Base-by-base conservation (phyloP, 345 rosid species). In the Sonneratia caseolaris region DNA sequence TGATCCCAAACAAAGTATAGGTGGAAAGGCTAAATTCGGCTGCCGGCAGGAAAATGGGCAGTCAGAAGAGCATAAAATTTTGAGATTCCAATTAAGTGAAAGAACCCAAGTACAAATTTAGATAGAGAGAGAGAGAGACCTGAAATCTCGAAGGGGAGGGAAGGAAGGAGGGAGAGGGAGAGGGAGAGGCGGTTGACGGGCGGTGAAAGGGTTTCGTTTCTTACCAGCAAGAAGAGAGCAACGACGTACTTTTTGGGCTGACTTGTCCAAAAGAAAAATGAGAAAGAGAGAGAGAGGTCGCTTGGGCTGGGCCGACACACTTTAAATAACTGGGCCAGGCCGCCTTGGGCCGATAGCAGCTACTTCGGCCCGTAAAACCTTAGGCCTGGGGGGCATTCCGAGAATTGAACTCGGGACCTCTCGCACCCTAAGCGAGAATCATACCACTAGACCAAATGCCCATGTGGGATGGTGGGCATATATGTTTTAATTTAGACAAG, bases 381-480 rank as follows among this genome's bases (percentile, higher is more conserved):
- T 0, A 7, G 0, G 0, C 51, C 0, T 47, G 13, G 15, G 18
- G 70, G 76, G 87, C 91, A 82, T 86, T 87, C 88, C 80, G 86
- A 88, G 94, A 89, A 89, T 89, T 80, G 79, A 87, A 89, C 92
- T 91, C 82, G 78, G 86, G 92, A 91, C 92, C 91, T 86, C 92
- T 93, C 84, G 88, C 96, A 89, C 91, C 92, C 92, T 84, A 87
- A 88, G 92, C 87, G 79, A 91, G 91, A 88, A 89, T 88, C 91
- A 89, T 91, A 86, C 94, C 91, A 89, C 92, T 88, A 86, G 89
- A 89, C 95, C 88, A 89, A 86, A 87, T 87, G 88, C 89, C 93
- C 88, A 47, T 12, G 5, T 47, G 12, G 15, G 51, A 47, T 47
- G 13, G 0, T 42, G 10, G 2, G 0, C 5, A 42, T 42, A 42